A percentile compares a stretch with the other conserved stretches of the same genome.
These are phyloP conservation scores for Phlegmacium glaucopus DNA, from an alignment of 768 basidiomycete genomes.

Conservation along the genomic window DNA sequence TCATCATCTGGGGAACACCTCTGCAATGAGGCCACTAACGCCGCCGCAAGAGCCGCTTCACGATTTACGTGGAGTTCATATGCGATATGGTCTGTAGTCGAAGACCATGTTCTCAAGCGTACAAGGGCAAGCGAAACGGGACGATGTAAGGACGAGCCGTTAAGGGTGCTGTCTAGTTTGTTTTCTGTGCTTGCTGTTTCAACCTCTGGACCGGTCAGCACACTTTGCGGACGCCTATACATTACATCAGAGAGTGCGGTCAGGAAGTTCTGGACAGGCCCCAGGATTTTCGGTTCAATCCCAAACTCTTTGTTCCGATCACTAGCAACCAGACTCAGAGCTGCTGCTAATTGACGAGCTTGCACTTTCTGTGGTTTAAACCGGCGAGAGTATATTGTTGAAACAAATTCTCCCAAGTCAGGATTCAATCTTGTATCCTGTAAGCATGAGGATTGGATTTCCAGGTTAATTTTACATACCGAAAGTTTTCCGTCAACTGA, in stretches of 20 bases:
- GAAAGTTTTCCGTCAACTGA: conserved; percentile 50
- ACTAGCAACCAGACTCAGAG: conserved; percentile 26
- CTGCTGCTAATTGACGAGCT: conserved; percentile 33
- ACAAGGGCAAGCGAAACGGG: conserved; percentile 45
- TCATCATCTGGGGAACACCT: conserved; percentile 38
- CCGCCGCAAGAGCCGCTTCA: conserved; percentile 45
- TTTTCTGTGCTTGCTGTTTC: conserved; percentile 10
- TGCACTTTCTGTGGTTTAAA: conserved; percentile 49
- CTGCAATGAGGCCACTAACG: conserved; percentile 35
- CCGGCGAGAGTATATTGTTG: conserved; percentile 45
- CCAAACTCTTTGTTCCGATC: conserved; percentile 17
- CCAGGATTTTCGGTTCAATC: conserved; percentile 19
- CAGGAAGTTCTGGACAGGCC: conserved; percentile 33
- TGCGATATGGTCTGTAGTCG: conserved; percentile 29
- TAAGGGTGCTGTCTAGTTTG: conserved; percentile 7
- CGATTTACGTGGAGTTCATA: conserved; percentile 46
- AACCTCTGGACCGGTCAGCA: conserved; percentile 23
- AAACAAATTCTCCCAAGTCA: conserved; percentile 51
- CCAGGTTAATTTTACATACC: conserved; percentile 23
- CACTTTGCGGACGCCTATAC: conserved; percentile 35
- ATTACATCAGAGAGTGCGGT: conserved; percentile 41
- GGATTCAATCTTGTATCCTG: conserved; percentile 34
- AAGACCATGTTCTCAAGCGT: conserved; percentile 32
- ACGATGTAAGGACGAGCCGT: conserved; percentile 21
- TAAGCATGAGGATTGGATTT: neutral